Evolutionary conservation across 495 filamentous ascomycete species (phyloP), one percentile per base, ranked within the genome.

Genomic region (Hyaloscypha bicolor): DNA sequence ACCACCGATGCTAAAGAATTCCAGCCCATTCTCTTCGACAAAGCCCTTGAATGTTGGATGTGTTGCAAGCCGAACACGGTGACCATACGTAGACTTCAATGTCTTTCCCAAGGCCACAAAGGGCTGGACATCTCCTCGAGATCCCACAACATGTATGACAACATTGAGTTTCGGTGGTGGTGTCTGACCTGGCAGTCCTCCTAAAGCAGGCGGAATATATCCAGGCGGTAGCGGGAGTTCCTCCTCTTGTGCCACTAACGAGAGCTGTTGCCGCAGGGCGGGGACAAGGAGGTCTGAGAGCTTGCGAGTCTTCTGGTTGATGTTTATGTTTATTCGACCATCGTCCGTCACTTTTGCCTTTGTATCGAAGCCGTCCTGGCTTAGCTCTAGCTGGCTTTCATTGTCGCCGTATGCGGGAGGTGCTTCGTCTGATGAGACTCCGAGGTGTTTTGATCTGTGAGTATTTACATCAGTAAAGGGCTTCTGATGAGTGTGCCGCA

Each of bases 1-100:
- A 33, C 91, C 91, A 12, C 91, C 91, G 42, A 94, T 91, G 55
- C 78, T 84, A 78, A 93, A 94, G 76, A 93, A 94, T 73, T 94
- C 91, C 5, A 94, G 77, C 0, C 86, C 88, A 72, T 87, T 85
- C n/a, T 89, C 84, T 62, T 85, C 79, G 25, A 94, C 85, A 63
- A 91, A 89, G 4, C 85, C 76, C 68, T 87, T 81, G 72, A 95
- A 95, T 14, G 83, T 84, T 4, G 85, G 79, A 76, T 95, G 91
- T 1, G 91, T 94, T 19, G 91, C 91, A 9, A 94, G 77, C 29
- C 91, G 85, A 4, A 94, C 89, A 25, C 91, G 85, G 77, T 94
- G 91, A n/a, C 87, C 85, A 71, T 89, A 86, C 4, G 76, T 79
- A 31, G 83, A 73, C 71, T 88, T 85, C 25, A 96, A 74, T 0